phyloP scores from a whole-genome alignment of 2,329 filamentous ascomycete genomes.

The Pseudogymnoascus sp. region DNA sequence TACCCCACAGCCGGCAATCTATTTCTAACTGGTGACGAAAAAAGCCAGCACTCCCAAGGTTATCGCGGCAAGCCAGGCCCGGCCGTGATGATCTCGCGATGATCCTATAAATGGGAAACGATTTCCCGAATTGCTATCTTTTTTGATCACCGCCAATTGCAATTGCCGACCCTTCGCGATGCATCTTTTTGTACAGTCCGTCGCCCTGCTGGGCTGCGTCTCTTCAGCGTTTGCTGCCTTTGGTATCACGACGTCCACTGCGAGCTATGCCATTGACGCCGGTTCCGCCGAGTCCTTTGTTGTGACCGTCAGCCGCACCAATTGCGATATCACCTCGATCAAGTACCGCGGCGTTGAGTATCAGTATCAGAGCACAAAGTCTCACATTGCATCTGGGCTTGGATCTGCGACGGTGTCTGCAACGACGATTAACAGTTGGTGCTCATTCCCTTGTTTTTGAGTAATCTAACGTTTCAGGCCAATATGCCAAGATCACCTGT shows the following conservation, averaged over 20 bases:
- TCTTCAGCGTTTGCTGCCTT: constrained; percentile 35
- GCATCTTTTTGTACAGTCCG: neutral
- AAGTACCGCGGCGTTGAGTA: constrained; percentile 53
- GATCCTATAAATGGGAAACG: constrained; percentile 8
- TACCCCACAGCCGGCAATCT: neutral
- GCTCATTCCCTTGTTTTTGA: too few species aligned
- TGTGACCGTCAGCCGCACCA: constrained; percentile 46
- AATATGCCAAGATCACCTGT: constrained; percentile 56
- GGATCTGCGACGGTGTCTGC: constrained; percentile 50
- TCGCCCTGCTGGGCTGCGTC: constrained; percentile 1
- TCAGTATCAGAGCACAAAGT: constrained; percentile 46
- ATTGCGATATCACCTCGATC: constrained; percentile 60
- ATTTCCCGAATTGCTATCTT: neutral
- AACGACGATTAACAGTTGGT: constrained; percentile 12
- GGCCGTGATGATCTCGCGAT: neutral
- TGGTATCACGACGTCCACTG: constrained; percentile 36
- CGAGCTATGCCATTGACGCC: constrained; percentile 43
- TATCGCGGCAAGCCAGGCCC: neutral
- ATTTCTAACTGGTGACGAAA: constrained; percentile 1
- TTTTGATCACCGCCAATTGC: neutral
- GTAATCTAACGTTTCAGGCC: constrained; percentile 6
- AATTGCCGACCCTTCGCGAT: neutral
- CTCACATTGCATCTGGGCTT: constrained; percentile 54
- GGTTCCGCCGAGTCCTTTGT: constrained; percentile 44
- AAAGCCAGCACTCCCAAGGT: neutral